These are phyloP conservation scores for Russula sp. DNA, from an alignment of 768 basidiomycete species.

Conservation along the genomic window DNA sequence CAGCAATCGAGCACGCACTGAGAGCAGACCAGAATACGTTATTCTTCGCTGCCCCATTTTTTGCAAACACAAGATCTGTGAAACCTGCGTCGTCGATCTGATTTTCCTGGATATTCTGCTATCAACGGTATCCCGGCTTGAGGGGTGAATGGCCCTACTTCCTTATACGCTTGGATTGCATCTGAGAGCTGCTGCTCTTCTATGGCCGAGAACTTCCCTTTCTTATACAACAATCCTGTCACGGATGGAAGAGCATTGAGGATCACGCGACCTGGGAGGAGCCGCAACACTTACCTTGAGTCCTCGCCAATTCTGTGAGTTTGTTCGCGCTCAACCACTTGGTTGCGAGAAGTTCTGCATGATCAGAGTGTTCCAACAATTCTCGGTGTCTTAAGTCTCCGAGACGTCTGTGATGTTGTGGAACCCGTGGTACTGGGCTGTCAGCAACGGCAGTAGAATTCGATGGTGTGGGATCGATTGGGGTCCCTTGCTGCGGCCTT, in stretches of 20 bases:
- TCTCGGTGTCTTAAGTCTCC: slow-evolving; percentile 22
- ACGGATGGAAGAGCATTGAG: slow-evolving; percentile 1
- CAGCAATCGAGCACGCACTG: slow-evolving; percentile 39
- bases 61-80: slow-evolving; percentile 59
- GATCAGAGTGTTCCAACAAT: slow-evolving; percentile 42
- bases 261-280: neutral
- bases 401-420: slow-evolving; percentile 2
- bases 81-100: slow-evolving; percentile 50
- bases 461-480: neutral
- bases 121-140: neutral
- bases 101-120: slow-evolving; percentile 35
- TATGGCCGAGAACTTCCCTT: slow-evolving; percentile 78
- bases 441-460: neutral
- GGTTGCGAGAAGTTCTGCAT: slow-evolving; percentile 63
- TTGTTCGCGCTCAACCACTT: slow-evolving; percentile 73
- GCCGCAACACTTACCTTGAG: slow-evolving; percentile 43
- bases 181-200: slow-evolving; percentile 59
- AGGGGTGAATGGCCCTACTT: slow-evolving; percentile 34
- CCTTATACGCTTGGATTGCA: slow-evolving; percentile 58
- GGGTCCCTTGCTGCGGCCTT: neutral
- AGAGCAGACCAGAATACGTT: slow-evolving; percentile 75
- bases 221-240: slow-evolving; percentile 76
- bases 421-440: neutral
- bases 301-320: slow-evolving; percentile 58
- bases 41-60: slow-evolving; percentile 48